phyloP scores from a whole-genome alignment of 768 basidiomycete genomes.

The Cytidiella melzeri region DNA sequence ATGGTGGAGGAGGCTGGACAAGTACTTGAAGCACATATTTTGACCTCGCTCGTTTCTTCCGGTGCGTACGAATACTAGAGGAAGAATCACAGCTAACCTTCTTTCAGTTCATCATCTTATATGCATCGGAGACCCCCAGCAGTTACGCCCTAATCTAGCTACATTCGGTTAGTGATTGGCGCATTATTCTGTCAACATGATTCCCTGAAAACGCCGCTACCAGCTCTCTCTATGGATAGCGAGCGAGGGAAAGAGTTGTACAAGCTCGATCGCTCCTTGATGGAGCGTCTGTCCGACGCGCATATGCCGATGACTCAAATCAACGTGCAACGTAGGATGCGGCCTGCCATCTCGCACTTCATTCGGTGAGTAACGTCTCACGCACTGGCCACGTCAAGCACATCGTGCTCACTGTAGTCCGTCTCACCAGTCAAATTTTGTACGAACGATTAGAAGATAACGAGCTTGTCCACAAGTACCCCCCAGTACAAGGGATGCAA shows the following conservation, averaged over 20 bases:
- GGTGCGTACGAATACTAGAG: neutral
- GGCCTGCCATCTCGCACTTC: conserved; percentile 58
- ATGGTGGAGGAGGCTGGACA: conserved; percentile 82
- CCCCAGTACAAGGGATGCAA: conserved; percentile 52
- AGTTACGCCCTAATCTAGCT: conserved; percentile 63
- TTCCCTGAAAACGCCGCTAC: too few relatives aligned
- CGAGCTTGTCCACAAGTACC: conserved; percentile 42
- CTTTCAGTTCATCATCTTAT: conserved; percentile 59
- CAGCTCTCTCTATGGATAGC: conserved; percentile 68
- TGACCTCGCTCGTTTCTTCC: conserved; percentile 54
- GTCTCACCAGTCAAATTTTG: conserved; percentile 40
- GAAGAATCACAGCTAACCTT: neutral
- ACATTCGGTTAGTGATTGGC: conserved; percentile 48
- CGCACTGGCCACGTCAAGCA: too few relatives aligned
- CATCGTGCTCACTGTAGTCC: neutral
- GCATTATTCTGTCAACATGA: too few relatives aligned
- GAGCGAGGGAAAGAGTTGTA: conserved; percentile 46
- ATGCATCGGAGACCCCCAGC: conserved; percentile 74
- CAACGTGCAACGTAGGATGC: conserved; percentile 71
- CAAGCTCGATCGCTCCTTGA: conserved; percentile 46
- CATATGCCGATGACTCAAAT: conserved; percentile 65
- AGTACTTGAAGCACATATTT: conserved; percentile 72
- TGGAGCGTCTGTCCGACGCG: conserved; percentile 60
- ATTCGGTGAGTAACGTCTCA: conserved; percentile 36
- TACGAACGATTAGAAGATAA: conserved; percentile 61